Evolutionary conservation across 108 stramenopile genomes (phyloP).

Genomic region (Chaetoceros tenuissimus): DNA sequence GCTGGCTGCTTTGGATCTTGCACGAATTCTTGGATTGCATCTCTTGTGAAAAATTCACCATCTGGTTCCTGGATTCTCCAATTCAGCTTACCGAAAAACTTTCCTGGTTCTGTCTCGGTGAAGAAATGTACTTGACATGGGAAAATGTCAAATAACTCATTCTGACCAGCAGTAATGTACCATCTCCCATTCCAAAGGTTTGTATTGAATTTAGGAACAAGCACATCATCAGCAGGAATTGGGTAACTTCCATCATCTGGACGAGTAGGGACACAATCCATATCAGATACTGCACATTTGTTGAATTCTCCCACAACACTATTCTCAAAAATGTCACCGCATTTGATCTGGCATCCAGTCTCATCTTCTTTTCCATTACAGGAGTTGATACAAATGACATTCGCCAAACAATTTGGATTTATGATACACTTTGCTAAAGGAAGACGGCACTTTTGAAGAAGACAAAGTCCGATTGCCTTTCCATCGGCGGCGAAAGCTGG

Average conservation of each 20-base stretch:
- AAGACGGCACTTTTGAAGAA: conserved; percentile 63
- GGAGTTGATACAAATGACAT: conserved; percentile 91
- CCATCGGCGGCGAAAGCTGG: conserved; percentile 62
- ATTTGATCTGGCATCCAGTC: conserved; percentile 89
- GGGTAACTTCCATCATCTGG: conserved; percentile 89
- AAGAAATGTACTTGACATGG: conserved; percentile 99
- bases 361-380: conserved; percentile 84
- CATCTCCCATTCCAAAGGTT: conserved; percentile 81
- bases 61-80: conserved; percentile 94
- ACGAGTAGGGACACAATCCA: conserved; percentile 85
- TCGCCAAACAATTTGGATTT: conserved; percentile 90
- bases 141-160: conserved; percentile 87
- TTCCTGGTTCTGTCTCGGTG: conserved; percentile 74
- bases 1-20: conserved; percentile 84
- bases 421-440: conserved; percentile 80
- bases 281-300: conserved; percentile 88
- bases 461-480: conserved; percentile 58
- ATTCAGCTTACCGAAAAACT: conserved; percentile 86
- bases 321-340: conserved; percentile 93
- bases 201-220: conserved; percentile 79
- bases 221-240: conserved; percentile 42
- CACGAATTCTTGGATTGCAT: conserved; percentile 83
- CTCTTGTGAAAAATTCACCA: conserved; percentile 92
- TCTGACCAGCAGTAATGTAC: conserved; percentile 94
- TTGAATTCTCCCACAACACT: conserved; percentile 94